A percentile compares a stretch with the other conserved stretches of the same genome.
These are phyloP conservation scores for Fusarium secorum DNA, from an alignment of 2,329 filamentous ascomycete genomes.

Conservation along the genomic window DNA sequence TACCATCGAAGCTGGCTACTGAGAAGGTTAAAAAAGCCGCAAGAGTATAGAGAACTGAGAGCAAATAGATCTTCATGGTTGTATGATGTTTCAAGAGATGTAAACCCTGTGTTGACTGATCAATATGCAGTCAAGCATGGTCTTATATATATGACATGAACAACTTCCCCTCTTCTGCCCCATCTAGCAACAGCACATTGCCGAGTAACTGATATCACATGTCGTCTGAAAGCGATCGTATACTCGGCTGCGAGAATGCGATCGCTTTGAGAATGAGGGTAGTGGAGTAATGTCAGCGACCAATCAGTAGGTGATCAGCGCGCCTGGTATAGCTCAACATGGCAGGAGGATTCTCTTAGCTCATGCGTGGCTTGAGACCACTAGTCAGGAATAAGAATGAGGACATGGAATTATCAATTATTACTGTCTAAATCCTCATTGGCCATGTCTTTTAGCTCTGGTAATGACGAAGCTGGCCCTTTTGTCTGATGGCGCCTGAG, in stretches of 20 bases:
- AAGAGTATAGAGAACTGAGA: rapidly evolving
- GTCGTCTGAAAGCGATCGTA: background rate
- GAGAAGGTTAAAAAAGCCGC: rapidly evolving
- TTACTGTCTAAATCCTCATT: background rate
- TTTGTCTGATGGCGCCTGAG: no score
- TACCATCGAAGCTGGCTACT: background rate
- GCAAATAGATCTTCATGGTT: background rate
- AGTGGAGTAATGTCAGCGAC: background rate
- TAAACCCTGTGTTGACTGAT: background rate
- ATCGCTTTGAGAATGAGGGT: background rate
- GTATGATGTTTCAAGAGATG: background rate
- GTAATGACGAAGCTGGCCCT: background rate
- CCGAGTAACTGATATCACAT: background rate
- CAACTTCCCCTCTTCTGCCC: background rate
- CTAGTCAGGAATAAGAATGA: background rate
- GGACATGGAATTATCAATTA: rapidly evolving
- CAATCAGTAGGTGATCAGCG: background rate
- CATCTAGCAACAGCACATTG: rapidly evolving
- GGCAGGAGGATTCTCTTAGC: background rate
- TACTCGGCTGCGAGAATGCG: background rate
- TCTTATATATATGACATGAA: background rate
- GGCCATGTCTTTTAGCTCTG: background rate
- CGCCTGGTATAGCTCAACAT: background rate
- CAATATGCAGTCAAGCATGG: rapidly evolving
- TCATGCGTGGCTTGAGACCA: background rate